Evolutionary conservation across 2,329 filamentous ascomycete genomes (phyloP).

Genomic region (Aureobasidium subglaciale): DNA sequence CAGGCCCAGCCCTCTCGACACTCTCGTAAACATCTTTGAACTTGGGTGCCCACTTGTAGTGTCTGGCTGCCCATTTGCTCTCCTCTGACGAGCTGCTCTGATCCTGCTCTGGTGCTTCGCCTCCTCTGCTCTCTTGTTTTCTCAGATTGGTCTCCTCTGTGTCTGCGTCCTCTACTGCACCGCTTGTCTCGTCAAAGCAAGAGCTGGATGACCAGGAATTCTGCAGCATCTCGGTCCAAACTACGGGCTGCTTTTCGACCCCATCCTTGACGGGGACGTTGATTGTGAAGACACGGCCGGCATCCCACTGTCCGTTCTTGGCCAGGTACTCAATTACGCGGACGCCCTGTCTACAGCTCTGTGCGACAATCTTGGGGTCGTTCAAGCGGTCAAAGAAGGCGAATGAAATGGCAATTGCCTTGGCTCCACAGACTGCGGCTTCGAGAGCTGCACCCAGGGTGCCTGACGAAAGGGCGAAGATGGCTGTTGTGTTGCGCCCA

Average conservation of each 20-base stretch:
- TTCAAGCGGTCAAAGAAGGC: conserved; percentile 85
- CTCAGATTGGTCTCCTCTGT: conserved; percentile 67
- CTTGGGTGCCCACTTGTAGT: conserved; percentile 90
- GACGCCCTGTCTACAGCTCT: conserved; percentile 66
- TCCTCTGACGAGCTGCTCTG: conserved; percentile 29
- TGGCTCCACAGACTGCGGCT: conserved; percentile 39
- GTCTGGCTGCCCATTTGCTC: conserved; percentile 62
- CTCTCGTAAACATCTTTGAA: conserved; percentile 83
- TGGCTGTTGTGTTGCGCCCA: conserved; percentile 41
- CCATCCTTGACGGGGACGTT: conserved; percentile 78
- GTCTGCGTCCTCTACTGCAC: conserved; percentile 51
- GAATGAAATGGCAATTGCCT: conserved; percentile 75
- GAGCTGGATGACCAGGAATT: conserved; percentile 83
- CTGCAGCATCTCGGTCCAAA: conserved; percentile 83
- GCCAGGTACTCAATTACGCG: conserved; percentile 72
- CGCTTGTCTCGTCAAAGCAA: conserved; percentile 74
- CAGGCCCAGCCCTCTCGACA: conserved; percentile 69
- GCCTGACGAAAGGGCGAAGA: conserved; percentile 43
- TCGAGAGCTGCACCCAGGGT: conserved; percentile 46
- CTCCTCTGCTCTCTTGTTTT: conserved; percentile 46
- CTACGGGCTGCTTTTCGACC: conserved; percentile 51
- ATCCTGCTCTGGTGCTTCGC: conserved; percentile 34
- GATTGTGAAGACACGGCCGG: conserved; percentile 70
- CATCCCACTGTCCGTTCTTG: conserved; percentile 61
- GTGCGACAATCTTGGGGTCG: conserved; percentile 71